phyloP scores from a whole-genome alignment of 306 rosid genomes.

The Malus fusca region DNA sequence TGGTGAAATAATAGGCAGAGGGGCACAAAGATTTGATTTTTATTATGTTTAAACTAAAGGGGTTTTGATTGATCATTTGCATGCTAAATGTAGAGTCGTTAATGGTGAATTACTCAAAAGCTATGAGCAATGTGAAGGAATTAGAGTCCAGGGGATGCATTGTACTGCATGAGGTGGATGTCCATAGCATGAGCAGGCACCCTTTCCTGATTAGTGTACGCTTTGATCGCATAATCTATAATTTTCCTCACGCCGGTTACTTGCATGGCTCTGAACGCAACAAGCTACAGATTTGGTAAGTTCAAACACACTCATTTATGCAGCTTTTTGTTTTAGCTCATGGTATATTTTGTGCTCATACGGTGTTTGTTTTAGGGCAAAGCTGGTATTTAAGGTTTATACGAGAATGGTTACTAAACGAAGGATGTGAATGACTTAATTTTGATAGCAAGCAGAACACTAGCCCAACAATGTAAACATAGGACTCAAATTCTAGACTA shows the following conservation, averaged over 20 bases:
- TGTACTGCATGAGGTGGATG: slow-evolving; percentile 2
- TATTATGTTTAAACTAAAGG: not conserved
- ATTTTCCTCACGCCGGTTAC: slow-evolving; percentile 27
- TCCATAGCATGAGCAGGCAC: not conserved
- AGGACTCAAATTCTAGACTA: not conserved
- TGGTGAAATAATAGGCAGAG: not conserved
- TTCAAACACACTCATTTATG: not conserved
- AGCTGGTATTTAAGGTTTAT: not conserved
- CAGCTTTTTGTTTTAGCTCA: not conserved
- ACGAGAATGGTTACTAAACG: not conserved
- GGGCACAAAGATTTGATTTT: not conserved
- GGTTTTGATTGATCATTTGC: not conserved
- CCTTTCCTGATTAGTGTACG: not conserved
- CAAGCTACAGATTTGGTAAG: not conserved
- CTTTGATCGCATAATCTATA: slow-evolving; percentile 19
- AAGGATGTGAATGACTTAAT: not conserved
- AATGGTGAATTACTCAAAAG: not conserved
- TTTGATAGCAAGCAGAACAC: not conserved
- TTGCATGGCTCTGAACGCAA: not conserved
- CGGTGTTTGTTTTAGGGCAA: not conserved
- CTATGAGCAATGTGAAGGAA: slow-evolving; percentile 1
- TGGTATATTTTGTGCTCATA: not conserved
- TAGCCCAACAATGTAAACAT: not conserved
- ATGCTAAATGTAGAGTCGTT: not conserved
- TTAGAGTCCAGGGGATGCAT: not conserved